A percentile compares a stretch with the other conserved stretches of the same genome.
Evolutionary conservation across 2,329 filamentous ascomycete genomes (phyloP).

Genomic region (Colletotrichum sp.): DNA sequence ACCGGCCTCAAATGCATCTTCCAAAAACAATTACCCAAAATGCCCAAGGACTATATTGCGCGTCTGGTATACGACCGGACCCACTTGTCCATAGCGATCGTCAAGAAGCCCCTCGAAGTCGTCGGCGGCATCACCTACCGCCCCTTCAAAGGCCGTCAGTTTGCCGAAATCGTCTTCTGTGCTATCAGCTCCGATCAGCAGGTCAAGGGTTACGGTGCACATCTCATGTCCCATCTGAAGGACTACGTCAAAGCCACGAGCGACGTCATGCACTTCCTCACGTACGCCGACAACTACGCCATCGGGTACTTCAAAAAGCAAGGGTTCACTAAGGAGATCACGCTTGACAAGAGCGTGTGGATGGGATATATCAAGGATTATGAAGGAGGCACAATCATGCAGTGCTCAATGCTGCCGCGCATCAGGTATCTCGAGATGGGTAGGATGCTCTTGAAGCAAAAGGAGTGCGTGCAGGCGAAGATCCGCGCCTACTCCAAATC

Average conservation of each 20-base stretch:
- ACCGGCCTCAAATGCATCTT: conserved; percentile 98
- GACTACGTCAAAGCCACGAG: conserved; percentile 98
- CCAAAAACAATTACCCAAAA: conserved; percentile 97
- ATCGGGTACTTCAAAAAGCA: conserved; percentile 99
- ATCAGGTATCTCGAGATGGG: conserved; percentile 93
- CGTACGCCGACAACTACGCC: conserved; percentile 98
- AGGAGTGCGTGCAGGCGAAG: conserved; percentile 93
- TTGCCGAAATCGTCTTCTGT: conserved; percentile 98
- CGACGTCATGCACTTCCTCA: conserved; percentile 97
- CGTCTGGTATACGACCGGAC: conserved; percentile 96
- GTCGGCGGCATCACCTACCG: conserved; percentile 96
- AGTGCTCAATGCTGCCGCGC: conserved; percentile 95
- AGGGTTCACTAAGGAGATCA: conserved; percentile 98
- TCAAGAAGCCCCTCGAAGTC: conserved; percentile 96
- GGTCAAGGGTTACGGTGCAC: conserved; percentile 97
- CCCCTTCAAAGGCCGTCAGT: conserved; percentile 88
- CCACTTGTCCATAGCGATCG: conserved; percentile 94
- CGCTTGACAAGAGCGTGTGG: conserved; percentile 87
- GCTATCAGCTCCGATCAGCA: conserved; percentile 98
- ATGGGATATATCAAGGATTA: conserved; percentile 99
- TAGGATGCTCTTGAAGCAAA: conserved; percentile 96
- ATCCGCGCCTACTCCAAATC: conserved; percentile 90
- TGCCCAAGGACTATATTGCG: conserved; percentile 99
- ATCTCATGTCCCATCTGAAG: conserved; percentile 97
- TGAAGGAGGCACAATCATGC: conserved; percentile 98